Evolutionary conservation across 2,329 filamentous ascomycete genomes (phyloP).

Genomic region (Periglandula ipomoeae): DNA sequence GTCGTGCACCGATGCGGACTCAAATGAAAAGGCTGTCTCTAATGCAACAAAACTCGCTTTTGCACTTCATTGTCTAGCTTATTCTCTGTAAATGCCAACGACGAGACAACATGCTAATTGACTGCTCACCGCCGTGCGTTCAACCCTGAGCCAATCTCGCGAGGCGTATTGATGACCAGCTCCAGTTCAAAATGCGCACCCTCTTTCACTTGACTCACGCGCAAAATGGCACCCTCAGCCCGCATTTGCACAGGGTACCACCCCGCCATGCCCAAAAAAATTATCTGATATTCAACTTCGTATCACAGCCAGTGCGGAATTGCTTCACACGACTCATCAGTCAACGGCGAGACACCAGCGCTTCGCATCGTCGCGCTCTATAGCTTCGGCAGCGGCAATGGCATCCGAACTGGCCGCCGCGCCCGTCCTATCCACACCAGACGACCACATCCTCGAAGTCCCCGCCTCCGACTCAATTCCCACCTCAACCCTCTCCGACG

Average conservation of each 20-base stretch:
- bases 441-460: conserved; percentile 48
- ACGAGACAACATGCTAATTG: background rate
- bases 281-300: no score
- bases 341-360: background rate
- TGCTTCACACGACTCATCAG: no score
- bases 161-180: background rate
- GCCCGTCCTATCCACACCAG: conserved; percentile 56
- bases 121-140: no score
- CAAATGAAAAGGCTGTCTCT: no score
- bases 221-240: conserved; percentile 17
- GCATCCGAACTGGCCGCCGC: conserved; percentile 38
- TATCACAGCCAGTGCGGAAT: no score
- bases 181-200: conserved; percentile 2
- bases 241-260: conserved; percentile 20
- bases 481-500: conserved; percentile 38
- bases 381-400: conserved; percentile 23
- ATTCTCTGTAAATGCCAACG: no score
- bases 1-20: no score
- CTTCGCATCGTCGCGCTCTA: background rate
- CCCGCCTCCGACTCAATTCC: conserved; percentile 28
- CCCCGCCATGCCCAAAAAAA: conserved; percentile 9
- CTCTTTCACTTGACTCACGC: background rate
- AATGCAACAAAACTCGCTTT: no score
- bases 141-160: background rate
- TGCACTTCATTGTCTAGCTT: no score